Evolutionary conservation across 1,284 basidiomycete genomes (phyloP), one percentile per base, ranked within the genome.

Genomic region (Fomitopsis palustris): DNA sequence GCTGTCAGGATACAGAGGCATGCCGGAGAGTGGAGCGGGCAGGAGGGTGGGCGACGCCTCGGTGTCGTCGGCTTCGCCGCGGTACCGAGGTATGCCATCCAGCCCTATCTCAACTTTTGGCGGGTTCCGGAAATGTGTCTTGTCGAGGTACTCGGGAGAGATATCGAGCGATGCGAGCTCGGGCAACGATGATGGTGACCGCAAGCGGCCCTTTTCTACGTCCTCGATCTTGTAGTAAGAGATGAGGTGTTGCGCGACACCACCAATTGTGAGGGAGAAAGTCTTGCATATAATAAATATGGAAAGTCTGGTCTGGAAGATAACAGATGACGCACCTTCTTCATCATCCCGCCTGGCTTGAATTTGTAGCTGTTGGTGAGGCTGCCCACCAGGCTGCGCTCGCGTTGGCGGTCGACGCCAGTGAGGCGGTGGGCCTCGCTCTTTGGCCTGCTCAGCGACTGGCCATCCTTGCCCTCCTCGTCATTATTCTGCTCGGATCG

Each of bases 181-280:
- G 0, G 94, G 92, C 0, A 96, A 81, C 2, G 91, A 91, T 0
- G 94, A 96, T 0, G 96, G 96, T 0, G 92, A 83, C 33, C 95
- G 86, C 7, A 98, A 83, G 33, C 93, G 88, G 21, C 93, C 94
- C 58, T 87, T 85, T 54, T 93, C 85, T 21, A 97, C 94, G 70
- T 98, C 96, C 65, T 94, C 90, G 59, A 96, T 84, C 64, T 88
- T 90, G 81, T 98, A 98, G 78, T 98, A 98, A 1, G 95, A 97
- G 55, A 98, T 93, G 61, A 98, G 84, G 72, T 98, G 96, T 70
- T 98, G 95, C 0, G 94, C 86, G 52, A 92, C 92, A 25, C 92
- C 92, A 56, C 77, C 78, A 60, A 96, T 92, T 37, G 88, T 91
- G 55, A 96, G 81, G 10, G 95, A 96, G 75, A 97, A 96, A 14